Evolutionary conservation across 1,284 basidiomycete species (phyloP), one percentile per base, ranked within the genome.

Genomic region (Mycocalia duriaeana): DNA sequence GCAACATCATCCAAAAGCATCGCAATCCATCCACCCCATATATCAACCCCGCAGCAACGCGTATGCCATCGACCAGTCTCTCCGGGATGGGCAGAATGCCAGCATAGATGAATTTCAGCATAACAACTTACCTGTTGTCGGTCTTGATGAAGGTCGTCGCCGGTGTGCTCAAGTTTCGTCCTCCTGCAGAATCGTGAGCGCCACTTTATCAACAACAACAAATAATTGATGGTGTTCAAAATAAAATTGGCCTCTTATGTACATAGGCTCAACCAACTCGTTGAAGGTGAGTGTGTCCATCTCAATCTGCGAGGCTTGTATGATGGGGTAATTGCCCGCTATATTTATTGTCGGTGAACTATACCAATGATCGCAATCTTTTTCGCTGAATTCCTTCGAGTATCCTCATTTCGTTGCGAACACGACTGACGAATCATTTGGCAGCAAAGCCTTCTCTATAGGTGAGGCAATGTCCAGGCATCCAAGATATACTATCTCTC

Each of bases 301-400:
- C n/a, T 31, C 28, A 31, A n/a, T n/a, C n/a, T n/a, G n/a, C n/a
- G n/a, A n/a, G n/a, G n/a, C n/a, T 31, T 31, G 28, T 31, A 31
- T 31, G 18, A 36, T 18, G 25, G n/a, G 14, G 18, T n/a, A 24
- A 5, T 19, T 23, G 36, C 50, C 63, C 69, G 70, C 69, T 62
- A 51, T 73, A 84, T 83, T 83, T 84, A 82, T 84, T 85, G 80
- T 84, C 80, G 68, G 72, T 84, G 83, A 85, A 58, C 49, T 50
- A 49, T 45, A 47, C 45, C 49, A 50, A 62, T 81, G 81, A 83
- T 77, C 67, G 65, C 70, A 76, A 68, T 55, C 53, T 60, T 55
- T 55, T 56, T 53, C 53, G 39, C 64, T 69, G 61, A 65, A 51
- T 52, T 46, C 53, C 47, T 42, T 39, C 23, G 25, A 50, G n/a